Conservation (phyloP, 2,329 filamentous ascomycete genomes). For the Epichloe brachyelytri region DNA sequence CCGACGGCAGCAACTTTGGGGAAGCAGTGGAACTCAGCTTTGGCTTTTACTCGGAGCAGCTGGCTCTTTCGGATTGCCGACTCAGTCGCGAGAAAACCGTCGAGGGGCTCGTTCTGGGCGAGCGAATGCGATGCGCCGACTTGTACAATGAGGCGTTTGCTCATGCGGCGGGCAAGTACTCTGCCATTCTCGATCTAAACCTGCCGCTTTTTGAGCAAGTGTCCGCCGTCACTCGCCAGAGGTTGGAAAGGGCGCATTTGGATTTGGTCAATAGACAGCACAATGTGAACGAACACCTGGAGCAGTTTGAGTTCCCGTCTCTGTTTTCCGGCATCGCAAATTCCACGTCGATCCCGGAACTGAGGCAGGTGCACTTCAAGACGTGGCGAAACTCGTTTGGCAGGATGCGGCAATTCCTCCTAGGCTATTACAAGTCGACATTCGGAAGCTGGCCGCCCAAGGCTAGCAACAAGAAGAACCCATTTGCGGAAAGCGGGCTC, state of each 20-base stretch:
- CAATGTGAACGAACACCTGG: slow-evolving; percentile 58
- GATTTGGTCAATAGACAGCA: slow-evolving; percentile 64
- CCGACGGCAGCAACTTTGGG: slow-evolving; percentile 46
- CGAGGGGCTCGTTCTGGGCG: slow-evolving; percentile 78
- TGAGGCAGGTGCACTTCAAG: slow-evolving; percentile 70
- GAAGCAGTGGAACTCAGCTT: slow-evolving; percentile 52
- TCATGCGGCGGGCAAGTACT: slow-evolving; percentile 79
- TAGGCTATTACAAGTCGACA: slow-evolving; percentile 49
- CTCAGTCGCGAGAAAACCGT: slow-evolving; percentile 77
- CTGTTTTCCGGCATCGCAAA: slow-evolving; percentile 80
- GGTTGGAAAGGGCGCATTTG: slow-evolving; percentile 70
- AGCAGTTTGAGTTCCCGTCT: slow-evolving; percentile 82
- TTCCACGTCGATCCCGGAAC: slow-evolving; percentile 65
- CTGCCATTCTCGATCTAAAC: slow-evolving; percentile 53
- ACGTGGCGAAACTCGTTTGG: slow-evolving; percentile 66
- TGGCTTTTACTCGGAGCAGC: slow-evolving; percentile 62
- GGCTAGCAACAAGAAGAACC: slow-evolving; percentile 82
- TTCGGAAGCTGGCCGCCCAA: slow-evolving; percentile 78
- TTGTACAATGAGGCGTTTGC: slow-evolving; percentile 88
- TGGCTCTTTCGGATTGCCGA: slow-evolving; percentile 66
- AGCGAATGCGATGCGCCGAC: slow-evolving; percentile 67
- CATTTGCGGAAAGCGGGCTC: slow-evolving; percentile 71
- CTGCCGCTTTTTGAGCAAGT: slow-evolving; percentile 60
- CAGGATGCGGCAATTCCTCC: slow-evolving; percentile 60
- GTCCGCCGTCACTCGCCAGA: slow-evolving; percentile 56